A percentile compares a stretch with the other conserved stretches of the same genome.
phyloP scores from a whole-genome alignment of 2,329 filamentous ascomycete species.

The Coniella lustricola region DNA sequence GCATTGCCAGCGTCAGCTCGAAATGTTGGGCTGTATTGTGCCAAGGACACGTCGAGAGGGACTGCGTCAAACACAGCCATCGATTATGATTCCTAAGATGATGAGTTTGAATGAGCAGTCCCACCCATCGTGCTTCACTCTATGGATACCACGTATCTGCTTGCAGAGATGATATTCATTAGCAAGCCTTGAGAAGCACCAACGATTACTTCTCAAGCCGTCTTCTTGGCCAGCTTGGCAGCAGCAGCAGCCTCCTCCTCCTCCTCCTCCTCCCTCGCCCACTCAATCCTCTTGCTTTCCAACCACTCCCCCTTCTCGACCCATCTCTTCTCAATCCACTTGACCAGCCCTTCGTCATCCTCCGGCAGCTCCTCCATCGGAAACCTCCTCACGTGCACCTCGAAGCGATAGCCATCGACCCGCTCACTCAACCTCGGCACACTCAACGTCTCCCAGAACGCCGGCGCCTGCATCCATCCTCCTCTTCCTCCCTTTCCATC shows the following conservation, averaged over 20 bases:
- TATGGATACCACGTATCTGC: no score
- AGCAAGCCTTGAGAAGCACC: no score
- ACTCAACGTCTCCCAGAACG: constrained; percentile 47
- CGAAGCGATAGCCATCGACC: constrained; percentile 36
- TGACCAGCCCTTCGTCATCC: constrained; percentile 40
- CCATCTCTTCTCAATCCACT: constrained; percentile 47
- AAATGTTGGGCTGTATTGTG: no score
- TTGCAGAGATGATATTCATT: no score
- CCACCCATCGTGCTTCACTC: no score
- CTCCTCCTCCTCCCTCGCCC: constrained; percentile 23
- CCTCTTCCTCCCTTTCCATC: constrained; percentile 31
- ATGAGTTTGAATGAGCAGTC: no score
- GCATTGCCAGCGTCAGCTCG: no score
- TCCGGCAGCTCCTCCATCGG: constrained; percentile 39
- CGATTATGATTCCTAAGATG: no score
- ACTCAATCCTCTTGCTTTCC: constrained; percentile 36
- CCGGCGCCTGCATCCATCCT: constrained; percentile 39
- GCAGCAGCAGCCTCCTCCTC: background rate
- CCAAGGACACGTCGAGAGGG: no score
- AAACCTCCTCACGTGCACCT: constrained; percentile 43
- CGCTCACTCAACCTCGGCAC: constrained; percentile 31
- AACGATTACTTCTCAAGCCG: no score
- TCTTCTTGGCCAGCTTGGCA: no score
- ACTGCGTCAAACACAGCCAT: no score
- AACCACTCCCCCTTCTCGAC: constrained; percentile 47